phyloP scores from a whole-genome alignment of 768 basidiomycete genomes.

The Rhodotorula kratochvilovae region DNA sequence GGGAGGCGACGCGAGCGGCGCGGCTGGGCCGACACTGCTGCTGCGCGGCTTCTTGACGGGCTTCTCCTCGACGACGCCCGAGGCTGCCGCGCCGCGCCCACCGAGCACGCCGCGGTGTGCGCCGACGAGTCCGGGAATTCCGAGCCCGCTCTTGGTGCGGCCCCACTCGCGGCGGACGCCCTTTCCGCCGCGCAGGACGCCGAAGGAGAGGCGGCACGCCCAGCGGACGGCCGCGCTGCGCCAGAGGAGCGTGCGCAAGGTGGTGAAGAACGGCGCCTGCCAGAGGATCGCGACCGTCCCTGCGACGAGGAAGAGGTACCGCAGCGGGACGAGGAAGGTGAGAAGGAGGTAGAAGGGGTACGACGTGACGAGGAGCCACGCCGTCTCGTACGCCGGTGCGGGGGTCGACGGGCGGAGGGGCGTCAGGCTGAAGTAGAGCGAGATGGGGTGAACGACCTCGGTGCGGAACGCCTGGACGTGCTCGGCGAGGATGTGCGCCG shows the following conservation, averaged over 20 bases:
- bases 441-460: slow-evolving; percentile 32
- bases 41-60: slow-evolving; percentile 23
- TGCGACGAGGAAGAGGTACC: slow-evolving; percentile 36
- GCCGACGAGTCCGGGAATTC: slow-evolving; percentile 24
- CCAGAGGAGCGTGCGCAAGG: slow-evolving; percentile 29
- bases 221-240: slow-evolving; percentile 29
- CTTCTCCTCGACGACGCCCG: slow-evolving; percentile 16
- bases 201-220: slow-evolving; percentile 4
- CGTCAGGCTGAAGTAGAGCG: slow-evolving; percentile 28
- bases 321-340: slow-evolving; percentile 36
- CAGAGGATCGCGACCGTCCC: slow-evolving; percentile 41
- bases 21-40: neutral
- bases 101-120: neutral
- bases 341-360: slow-evolving; percentile 43
- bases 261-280: slow-evolving; percentile 38
- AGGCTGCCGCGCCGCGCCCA: neutral
- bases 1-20: neutral
- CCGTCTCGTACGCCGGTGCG: slow-evolving; percentile 35
- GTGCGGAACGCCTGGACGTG: slow-evolving; percentile 34
- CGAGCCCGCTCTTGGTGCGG: slow-evolving; percentile 23
- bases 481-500: slow-evolving; percentile 25
- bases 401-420: slow-evolving; percentile 19
- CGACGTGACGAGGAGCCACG: slow-evolving; percentile 42
- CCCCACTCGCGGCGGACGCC: slow-evolving; percentile 27
- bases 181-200: slow-evolving; percentile 22